phyloP scores from a whole-genome alignment of 31 red algal species.

The Odonthalia washingtoniensis region DNA sequence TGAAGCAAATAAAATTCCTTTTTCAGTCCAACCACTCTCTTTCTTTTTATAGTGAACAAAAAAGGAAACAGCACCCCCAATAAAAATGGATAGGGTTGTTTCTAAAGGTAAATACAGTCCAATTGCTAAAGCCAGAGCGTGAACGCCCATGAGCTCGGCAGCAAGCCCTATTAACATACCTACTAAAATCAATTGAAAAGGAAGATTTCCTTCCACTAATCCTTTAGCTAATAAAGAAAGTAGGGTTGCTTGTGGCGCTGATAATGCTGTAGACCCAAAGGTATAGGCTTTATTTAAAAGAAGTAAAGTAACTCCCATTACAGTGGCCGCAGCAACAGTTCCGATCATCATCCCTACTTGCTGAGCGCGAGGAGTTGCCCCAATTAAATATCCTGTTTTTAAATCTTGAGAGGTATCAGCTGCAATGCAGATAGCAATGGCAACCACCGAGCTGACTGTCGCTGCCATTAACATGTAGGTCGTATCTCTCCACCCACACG shows the following conservation, averaged over 20 bases:
- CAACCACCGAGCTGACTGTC: not conserved
- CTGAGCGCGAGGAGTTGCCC: constrained; percentile 18
- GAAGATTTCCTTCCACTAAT: not conserved
- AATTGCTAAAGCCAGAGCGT: constrained; percentile 1
- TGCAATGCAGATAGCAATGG: not conserved
- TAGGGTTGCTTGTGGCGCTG: constrained; percentile 11
- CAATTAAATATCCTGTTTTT: constrained; percentile 16
- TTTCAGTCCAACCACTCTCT: not conserved
- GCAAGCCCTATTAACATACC: not conserved
- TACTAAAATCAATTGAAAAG: constrained; percentile 4
- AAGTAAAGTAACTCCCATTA: not conserved
- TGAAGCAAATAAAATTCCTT: constrained; percentile 7
- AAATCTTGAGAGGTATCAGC: constrained; percentile 15
- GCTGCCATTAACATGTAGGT: not conserved
- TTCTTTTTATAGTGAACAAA: not conserved
- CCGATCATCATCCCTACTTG: constrained; percentile 5
- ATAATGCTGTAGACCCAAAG: not conserved
- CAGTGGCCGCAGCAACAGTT: not conserved
- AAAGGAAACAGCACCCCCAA: not conserved
- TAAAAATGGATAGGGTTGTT: not conserved
- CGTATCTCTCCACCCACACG: not conserved
- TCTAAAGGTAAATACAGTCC: constrained; percentile 21
- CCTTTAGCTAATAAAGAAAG: not conserved
- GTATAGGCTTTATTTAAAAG: constrained; percentile 1
- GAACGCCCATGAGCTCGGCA: constrained; percentile 7